Base-by-base conservation (phyloP, 2,329 filamentous ascomycete species). In the Domatiomyces catenatus region DNA sequence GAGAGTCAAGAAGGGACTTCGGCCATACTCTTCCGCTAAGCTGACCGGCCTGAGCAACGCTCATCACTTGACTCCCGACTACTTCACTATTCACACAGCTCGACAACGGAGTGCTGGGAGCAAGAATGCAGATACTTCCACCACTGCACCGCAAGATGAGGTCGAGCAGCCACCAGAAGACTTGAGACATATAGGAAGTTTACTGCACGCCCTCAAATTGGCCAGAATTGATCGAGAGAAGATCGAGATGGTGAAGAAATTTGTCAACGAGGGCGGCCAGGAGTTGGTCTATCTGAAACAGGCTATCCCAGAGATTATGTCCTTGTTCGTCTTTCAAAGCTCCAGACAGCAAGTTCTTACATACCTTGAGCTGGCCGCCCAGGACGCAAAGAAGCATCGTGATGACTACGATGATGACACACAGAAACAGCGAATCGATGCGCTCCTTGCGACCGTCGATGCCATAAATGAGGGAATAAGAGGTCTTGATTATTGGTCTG, bases 221-320 rank as follows among this genome's bases (percentile, higher is more conserved):
- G 79, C 84, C 5, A 76, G 81, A 6, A 86, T 98, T 58, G 92
- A 98, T 63, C 79, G 92, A 32, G 90, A 96, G 69, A 96, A 92
- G 70, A 80, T 93, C 52, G 83, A 90, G 54, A 82, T 83, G 0
- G 75, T 95, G 19, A 80, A 84, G 60, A 84, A 78, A 55, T 98
- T 94, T 62, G 72, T 95, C n/a, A 71, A 80, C 43, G 75, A 92
- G 49, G 85, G 79, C 18, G 79, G 78, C 5, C 80, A 84, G 20
- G 87, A 95, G 59, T 70, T 96, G 24, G 74, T 75, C 49, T 84
- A 87, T 54, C 71, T 98, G 18, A 75, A 83, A 54, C 75, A 83
- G n/a, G 57, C 81, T 63, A 90, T 94, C 75, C 83, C 86, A 50
- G 80, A 87, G 44, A 84, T 94, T 58, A 89, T 94, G 87, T 74